Evolutionary conservation across 179 eudicot genomes (phyloP).

Genomic region (Heliamphora pulchella): DNA sequence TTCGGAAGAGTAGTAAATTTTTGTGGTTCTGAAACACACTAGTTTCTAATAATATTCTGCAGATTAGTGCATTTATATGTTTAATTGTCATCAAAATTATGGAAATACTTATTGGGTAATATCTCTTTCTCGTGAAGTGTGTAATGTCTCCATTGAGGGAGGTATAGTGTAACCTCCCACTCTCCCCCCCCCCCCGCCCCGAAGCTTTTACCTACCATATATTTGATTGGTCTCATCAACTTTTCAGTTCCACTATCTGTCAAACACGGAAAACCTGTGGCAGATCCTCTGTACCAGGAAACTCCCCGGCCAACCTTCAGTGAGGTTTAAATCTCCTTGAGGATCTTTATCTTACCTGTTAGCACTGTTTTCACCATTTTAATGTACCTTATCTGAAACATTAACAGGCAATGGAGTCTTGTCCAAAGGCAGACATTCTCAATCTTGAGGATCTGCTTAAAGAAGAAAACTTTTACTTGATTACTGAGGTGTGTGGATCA

Average conservation of each 20-base stretch:
- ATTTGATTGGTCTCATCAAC: not conserved
- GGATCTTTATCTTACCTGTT: not conserved
- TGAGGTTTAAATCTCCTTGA: conserved; percentile 39
- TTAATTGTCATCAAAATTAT: not conserved
- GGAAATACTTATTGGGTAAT: not conserved
- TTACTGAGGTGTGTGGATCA: conserved; percentile 60
- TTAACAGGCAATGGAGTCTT: conserved; percentile 78
- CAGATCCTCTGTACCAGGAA: conserved; percentile 63
- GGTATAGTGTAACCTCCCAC: not conserved
- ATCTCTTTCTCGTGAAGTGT: not conserved
- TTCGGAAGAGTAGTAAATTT: not conserved
- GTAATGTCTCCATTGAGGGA: not conserved
- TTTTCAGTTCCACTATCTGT: conserved; percentile 57
- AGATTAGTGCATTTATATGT: not conserved
- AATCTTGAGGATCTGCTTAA: conserved; percentile 55
- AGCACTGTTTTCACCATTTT: not conserved
- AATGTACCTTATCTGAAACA: not conserved
- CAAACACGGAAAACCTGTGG: conserved; percentile 54
- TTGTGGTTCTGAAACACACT: not conserved
- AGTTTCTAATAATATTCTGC: not conserved
- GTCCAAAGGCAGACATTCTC: conserved; percentile 65
- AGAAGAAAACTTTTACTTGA: conserved; percentile 82
- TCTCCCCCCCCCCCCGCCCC: too few species aligned
- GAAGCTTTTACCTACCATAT: not conserved
- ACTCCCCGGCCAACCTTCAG: conserved; percentile 43